Conservation (phyloP, 1,139 yeast species). For the Geotrichum cucujoidarum region DNA sequence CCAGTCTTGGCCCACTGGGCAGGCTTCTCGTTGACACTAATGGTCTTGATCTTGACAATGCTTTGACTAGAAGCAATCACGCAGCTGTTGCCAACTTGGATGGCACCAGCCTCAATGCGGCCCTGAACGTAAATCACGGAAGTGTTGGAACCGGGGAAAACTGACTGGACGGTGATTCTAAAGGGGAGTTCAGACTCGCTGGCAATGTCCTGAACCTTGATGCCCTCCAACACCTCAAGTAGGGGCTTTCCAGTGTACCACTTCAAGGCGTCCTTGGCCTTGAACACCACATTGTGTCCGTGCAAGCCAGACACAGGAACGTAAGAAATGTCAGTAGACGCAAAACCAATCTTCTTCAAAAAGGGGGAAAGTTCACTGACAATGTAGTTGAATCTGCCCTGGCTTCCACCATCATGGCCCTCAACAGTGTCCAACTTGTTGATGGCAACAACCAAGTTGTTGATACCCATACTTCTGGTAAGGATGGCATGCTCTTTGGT, state of each 20-base stretch:
- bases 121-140: constrained; percentile 53
- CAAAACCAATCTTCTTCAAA: constrained; percentile 58
- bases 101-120: constrained; percentile 65
- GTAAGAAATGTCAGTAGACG: constrained; percentile 48
- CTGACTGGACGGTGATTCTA: constrained; percentile 42
- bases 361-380: constrained; percentile 53
- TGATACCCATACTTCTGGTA: constrained; percentile 80
- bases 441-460: constrained; percentile 66
- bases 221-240: constrained; percentile 46
- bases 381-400: constrained; percentile 61
- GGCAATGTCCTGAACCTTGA: constrained; percentile 27
- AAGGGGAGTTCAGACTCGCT: constrained; percentile 31
- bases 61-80: constrained; percentile 50
- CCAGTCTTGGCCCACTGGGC: constrained; percentile 57
- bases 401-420: constrained; percentile 47
- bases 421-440: constrained; percentile 79
- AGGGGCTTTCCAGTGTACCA: constrained; percentile 72
- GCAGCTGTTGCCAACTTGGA: constrained; percentile 73
- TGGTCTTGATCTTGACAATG: constrained; percentile 44
- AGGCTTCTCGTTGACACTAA: constrained; percentile 34
- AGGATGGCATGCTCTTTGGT: constrained; percentile 89
- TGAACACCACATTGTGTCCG: constrained; percentile 71
- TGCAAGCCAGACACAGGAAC: constrained; percentile 83
- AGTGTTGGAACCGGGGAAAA: constrained; percentile 32
- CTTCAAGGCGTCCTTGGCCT: constrained; percentile 31